Evolutionary conservation across 306 rosid species (phyloP).

Genomic region (Castanea sativa): DNA sequence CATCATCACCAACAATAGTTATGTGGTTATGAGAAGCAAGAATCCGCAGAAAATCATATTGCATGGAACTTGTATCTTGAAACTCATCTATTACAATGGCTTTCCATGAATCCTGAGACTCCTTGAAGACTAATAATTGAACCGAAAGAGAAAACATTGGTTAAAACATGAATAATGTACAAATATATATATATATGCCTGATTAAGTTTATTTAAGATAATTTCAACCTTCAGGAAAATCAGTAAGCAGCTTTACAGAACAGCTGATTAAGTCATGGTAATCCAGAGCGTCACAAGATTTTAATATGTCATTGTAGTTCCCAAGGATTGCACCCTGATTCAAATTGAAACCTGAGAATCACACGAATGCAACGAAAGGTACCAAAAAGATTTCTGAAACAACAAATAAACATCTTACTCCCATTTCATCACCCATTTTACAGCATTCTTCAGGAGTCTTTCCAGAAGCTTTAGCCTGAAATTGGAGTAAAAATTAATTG

Average conservation of each 20-base stretch:
- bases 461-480: conserved; percentile 94
- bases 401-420: conserved; percentile 58
- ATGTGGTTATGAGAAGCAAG: conserved; percentile 70
- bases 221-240: conserved; percentile 77
- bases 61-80: conserved; percentile 98
- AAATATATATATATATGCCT: neutral
- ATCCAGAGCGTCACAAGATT: conserved; percentile 88
- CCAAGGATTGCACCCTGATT: conserved; percentile 78
- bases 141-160: conserved; percentile 1
- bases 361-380: conserved; percentile 18
- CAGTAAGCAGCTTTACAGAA: conserved; percentile 78
- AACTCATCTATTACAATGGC: conserved; percentile 93
- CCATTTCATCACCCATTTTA: conserved; percentile 69
- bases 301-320: conserved; percentile 67
- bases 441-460: conserved; percentile 55
- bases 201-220: conserved; percentile 17
- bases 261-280: conserved; percentile 93
- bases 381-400: conserved; percentile 13
- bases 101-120: conserved; percentile 73
- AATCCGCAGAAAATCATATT: conserved; percentile 66
- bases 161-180: conserved; percentile 37
- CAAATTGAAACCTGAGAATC: conserved; percentile 32
- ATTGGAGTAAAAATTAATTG: conserved; percentile 20
- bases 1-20: conserved; percentile 97
- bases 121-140: conserved; percentile 59